phyloP scores from a whole-genome alignment of 2,329 filamentous ascomycete species.

The Davidsoniella virescens region DNA sequence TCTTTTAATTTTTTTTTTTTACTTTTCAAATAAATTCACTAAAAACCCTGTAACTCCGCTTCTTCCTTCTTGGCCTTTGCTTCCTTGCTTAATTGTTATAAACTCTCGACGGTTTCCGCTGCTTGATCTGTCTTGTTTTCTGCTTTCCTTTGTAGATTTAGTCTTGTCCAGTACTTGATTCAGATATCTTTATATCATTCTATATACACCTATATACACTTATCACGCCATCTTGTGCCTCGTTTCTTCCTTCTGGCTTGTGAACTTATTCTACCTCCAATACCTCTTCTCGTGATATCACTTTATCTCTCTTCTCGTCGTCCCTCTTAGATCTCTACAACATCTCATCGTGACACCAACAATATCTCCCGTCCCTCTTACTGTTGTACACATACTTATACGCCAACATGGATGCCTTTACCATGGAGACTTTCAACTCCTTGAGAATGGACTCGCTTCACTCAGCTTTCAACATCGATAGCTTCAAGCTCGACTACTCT shows the following conservation, averaged over 20 bases:
- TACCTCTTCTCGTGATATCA: background rate
- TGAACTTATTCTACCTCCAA: background rate
- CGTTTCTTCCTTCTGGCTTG: background rate
- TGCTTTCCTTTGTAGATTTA: background rate
- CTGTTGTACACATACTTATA: background rate
- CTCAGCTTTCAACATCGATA: slow-evolving; percentile 4
- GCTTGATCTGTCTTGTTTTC: background rate
- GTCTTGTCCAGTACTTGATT: no score
- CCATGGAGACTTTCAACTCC: slow-evolving; percentile 7
- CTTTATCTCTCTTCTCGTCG: background rate
- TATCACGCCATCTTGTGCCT: background rate
- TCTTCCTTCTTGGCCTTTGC: background rate
- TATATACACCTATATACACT: background rate
- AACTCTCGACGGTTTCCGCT: no score
- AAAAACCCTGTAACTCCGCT: background rate
- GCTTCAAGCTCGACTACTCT: slow-evolving; percentile 6
- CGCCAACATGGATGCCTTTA: background rate
- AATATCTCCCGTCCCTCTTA: no score
- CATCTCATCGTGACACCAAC: background rate
- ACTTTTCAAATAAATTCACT: background rate
- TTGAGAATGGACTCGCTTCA: background rate
- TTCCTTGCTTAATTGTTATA: background rate
- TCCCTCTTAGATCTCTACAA: background rate
- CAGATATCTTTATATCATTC: background rate
- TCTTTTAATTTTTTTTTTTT: background rate